Evolutionary conservation across 305 asterid species (phyloP).

Genomic region (Solanum hybrid): DNA sequence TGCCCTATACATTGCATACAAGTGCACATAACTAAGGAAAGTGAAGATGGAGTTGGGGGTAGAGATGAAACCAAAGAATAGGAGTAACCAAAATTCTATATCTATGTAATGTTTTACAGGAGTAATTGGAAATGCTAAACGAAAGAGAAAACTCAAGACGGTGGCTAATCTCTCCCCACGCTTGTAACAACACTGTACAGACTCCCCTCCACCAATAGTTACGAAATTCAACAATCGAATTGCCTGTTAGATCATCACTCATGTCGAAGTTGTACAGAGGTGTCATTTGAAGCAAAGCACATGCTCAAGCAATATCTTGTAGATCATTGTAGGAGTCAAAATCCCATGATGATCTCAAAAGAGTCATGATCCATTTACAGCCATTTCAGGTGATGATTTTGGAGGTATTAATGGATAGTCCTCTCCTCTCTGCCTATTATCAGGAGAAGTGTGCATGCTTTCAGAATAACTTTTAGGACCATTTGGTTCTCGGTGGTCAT

Average conservation of each 20-base stretch:
- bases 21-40: neutral
- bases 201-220: slow-evolving; percentile 40
- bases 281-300: slow-evolving; percentile 1
- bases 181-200: slow-evolving; percentile 68
- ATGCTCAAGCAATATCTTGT: slow-evolving; percentile 12
- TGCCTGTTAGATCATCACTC: slow-evolving; percentile 3
- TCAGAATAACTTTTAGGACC: slow-evolving; percentile 38
- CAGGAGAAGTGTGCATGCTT: slow-evolving; percentile 31
- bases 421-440: slow-evolving; percentile 38
- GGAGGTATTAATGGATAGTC: slow-evolving; percentile 43
- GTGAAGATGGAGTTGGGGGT: neutral
- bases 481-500: slow-evolving; percentile 25
- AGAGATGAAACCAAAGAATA: neutral
- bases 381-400: slow-evolving; percentile 72
- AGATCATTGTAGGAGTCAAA: neutral
- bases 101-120: slow-evolving; percentile 12
- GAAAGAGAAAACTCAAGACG: neutral
- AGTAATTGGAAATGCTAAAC: neutral
- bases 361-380: slow-evolving; percentile 70
- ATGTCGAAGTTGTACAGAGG: neutral
- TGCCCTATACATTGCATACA: slow-evolving; percentile 14
- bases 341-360: neutral
- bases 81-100: slow-evolving; percentile 9
- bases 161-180: slow-evolving; percentile 15
- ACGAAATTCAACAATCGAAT: slow-evolving; percentile 15